Percentiles rank a stretch among this genome's conserved stretches.
These are phyloP conservation scores for Coemansia sp. DNA, from an alignment of 192 early-diverging fungal species.

Conservation along the genomic window DNA sequence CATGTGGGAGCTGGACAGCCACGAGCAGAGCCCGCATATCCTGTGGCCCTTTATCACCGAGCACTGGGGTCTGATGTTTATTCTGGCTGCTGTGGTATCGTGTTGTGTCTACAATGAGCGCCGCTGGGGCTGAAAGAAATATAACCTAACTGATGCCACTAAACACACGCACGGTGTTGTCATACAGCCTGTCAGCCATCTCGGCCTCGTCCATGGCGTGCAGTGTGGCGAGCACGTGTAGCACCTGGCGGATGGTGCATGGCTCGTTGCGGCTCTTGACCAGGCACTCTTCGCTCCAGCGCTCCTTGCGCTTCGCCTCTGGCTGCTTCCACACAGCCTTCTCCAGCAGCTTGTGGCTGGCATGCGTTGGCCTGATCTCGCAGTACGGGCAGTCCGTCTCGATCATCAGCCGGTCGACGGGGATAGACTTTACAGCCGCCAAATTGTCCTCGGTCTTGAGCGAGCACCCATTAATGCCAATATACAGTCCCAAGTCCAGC, in stretches of 20 bases:
- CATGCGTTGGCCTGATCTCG: constrained; percentile 87
- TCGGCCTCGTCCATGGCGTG: constrained; percentile 59
- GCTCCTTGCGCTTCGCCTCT: constrained; percentile 76
- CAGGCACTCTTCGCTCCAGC: constrained; percentile 55
- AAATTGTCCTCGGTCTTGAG: constrained; percentile 89
- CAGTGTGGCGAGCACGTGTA: constrained; percentile 68
- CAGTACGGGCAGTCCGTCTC: constrained; percentile 97
- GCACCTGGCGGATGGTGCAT: constrained; percentile 75
- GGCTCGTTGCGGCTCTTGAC: constrained; percentile 90
- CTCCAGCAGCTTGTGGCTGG: constrained; percentile 67
- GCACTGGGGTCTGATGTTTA: constrained; percentile 58
- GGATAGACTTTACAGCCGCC: constrained; percentile 70
- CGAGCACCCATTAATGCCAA: constrained; percentile 98
- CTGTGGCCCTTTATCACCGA: constrained; percentile 58
- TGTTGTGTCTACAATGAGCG: constrained; percentile 59
- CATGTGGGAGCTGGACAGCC: constrained; percentile 54
- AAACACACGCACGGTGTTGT: constrained; percentile 73
- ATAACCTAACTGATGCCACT: constrained; percentile 4
- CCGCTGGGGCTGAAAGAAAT: constrained; percentile 38
- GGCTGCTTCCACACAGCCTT: constrained; percentile 37
- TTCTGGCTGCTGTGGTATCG: constrained; percentile 44
- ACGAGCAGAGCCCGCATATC: constrained; percentile 46
- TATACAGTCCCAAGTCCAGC: constrained; percentile 75
- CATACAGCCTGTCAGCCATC: constrained; percentile 66
- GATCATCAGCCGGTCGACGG: constrained; percentile 82